Percentiles rank a stretch among this genome's conserved stretches.
phyloP scores from a whole-genome alignment of 305 asterid species.

The Solanum hybrid region DNA sequence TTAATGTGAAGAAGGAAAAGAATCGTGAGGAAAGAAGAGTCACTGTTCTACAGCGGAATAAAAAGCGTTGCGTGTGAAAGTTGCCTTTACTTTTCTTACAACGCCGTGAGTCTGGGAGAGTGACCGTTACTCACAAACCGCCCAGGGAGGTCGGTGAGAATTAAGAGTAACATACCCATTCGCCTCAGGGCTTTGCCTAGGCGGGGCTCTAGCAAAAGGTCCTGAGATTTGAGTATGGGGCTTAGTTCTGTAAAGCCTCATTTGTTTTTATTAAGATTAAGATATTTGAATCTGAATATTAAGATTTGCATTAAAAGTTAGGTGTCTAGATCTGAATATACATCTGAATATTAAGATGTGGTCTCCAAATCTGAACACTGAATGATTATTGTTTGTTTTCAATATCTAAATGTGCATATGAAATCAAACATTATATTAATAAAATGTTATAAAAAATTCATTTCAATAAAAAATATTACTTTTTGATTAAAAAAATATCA shows the following conservation, averaged over 20 bases:
- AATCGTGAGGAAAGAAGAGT: not conserved
- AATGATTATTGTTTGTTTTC: no score
- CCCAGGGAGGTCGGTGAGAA: not conserved
- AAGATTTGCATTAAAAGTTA: no score
- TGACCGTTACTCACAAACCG: not conserved
- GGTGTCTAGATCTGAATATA: no score
- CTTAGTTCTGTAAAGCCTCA: not conserved
- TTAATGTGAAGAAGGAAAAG: not conserved
- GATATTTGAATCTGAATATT: no score
- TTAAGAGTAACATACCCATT: not conserved
- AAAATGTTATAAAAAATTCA: no score
- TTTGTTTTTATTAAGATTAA: no score
- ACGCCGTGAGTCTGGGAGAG: not conserved
- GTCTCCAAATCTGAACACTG: no score
- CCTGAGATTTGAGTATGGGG: fast-evolving
- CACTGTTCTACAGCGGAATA: not conserved
- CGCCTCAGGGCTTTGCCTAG: not conserved
- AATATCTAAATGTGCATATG: no score
- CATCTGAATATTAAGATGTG: no score
- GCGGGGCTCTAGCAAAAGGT: not conserved
- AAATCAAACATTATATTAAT: no score
- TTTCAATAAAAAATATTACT: no score
- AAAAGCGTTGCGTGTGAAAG: not conserved
- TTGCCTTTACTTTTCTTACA: not conserved
- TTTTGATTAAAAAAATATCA: no score